phyloP scores from a whole-genome alignment of 768 basidiomycete species.

The Lenzites betulinus region DNA sequence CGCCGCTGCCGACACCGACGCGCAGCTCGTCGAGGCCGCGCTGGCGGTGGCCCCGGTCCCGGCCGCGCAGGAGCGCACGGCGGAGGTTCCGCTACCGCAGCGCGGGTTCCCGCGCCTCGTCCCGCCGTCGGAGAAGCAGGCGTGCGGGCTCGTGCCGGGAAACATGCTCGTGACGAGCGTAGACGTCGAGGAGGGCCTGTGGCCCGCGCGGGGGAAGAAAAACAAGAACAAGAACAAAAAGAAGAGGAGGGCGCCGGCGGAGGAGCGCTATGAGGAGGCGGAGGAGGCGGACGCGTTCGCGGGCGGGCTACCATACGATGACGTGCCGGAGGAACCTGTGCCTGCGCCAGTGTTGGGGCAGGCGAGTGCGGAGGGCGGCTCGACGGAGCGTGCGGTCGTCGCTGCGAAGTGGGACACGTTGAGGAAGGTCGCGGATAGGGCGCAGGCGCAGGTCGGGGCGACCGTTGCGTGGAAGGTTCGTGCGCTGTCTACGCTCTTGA shows the following conservation, averaged over 20 bases:
- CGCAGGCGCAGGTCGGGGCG: conserved; percentile 23
- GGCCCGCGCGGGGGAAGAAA: conserved; percentile 41
- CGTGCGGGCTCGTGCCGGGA: conserved; percentile 49
- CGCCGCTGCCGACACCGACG: conserved; percentile 13
- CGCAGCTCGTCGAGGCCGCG: conserved; percentile 8
- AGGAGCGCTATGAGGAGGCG: conserved; percentile 14
- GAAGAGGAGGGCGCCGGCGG: conserved; percentile 2
- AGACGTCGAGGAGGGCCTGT: conserved; percentile 60
- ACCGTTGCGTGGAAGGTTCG: conserved; percentile 40
- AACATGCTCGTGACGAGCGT: conserved; percentile 73
- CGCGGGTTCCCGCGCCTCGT: conserved; percentile 42
- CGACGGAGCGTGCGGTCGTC: conserved; percentile 19
- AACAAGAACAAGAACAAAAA: conserved; percentile 28
- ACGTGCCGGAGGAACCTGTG: conserved; percentile 16
- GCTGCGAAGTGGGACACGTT: conserved; percentile 32
- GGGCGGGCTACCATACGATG: conserved; percentile 40
- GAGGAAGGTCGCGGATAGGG: conserved; percentile 19
- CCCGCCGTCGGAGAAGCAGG: conserved; percentile 65
- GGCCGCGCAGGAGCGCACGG: no score
- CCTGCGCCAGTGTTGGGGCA: neutral
- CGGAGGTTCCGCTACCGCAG: neutral
- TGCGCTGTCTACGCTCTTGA: neutral
- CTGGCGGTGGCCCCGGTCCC: neutral
- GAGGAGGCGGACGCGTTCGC: conserved; percentile 8
- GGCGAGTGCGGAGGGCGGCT: conserved; percentile 10